Evolutionary conservation across 371 early-diverging fungal genomes (phyloP).

Genomic region (Smittium mucronatum): DNA sequence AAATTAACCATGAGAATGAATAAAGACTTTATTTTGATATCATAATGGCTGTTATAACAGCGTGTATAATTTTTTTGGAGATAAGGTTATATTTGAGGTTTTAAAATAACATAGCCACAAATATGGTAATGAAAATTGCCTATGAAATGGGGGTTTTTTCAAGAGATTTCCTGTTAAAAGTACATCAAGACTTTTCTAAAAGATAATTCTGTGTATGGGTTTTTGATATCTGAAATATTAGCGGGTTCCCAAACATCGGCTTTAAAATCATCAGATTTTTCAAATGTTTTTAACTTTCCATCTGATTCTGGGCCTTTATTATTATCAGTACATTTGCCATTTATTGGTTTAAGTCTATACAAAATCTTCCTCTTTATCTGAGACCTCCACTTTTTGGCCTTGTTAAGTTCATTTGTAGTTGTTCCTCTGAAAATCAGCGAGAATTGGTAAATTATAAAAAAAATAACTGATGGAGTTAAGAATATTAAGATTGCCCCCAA

Average conservation of each 20-base stretch:
- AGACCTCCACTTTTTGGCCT: background rate
- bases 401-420: constrained; percentile 8
- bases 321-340: background rate
- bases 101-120: no score
- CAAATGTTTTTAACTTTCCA: background rate
- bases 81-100: no score
- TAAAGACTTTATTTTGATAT: no score
- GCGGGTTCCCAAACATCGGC: background rate
- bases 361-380: constrained; percentile 2
- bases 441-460: constrained; percentile 9
- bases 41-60: no score
- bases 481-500: background rate
- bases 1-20: no score
- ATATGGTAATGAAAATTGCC: no score
- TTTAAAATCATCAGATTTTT: background rate
- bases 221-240: background rate
- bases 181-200: background rate
- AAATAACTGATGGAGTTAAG: constrained; percentile 6
- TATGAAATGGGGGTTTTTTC: no score
- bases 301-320: background rate
- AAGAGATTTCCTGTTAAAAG: no score
- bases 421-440: background rate
- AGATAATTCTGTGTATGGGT: background rate
- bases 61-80: no score
- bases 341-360: background rate